These are phyloP conservation scores for Hypoxylon cercidicola DNA, from an alignment of 495 filamentous ascomycete genomes.

Conservation along the genomic window DNA sequence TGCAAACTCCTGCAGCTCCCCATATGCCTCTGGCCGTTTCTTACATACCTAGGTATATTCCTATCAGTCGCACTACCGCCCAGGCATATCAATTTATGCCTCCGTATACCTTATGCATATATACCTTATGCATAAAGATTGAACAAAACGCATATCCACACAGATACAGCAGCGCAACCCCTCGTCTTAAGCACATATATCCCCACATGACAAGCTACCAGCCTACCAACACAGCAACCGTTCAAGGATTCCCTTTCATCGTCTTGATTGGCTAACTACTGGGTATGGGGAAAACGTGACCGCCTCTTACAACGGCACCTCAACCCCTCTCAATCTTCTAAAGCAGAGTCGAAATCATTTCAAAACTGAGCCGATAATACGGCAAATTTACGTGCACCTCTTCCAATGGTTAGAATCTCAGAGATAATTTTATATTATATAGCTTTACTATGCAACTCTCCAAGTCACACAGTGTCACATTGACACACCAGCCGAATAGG, in stretches of 20 bases:
- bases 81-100: too few species aligned
- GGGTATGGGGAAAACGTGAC: conserved; percentile 1
- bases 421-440: background rate
- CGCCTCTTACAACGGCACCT: conserved; percentile 2
- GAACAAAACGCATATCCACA: background rate
- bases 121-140: background rate
- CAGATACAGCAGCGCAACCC: conserved; percentile 14
- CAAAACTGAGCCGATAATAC: background rate
- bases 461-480: background rate
- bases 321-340: conserved; percentile 24
- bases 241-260: conserved; percentile 9
- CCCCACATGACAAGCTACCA: conserved; percentile 29
- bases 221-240: conserved; percentile 35
- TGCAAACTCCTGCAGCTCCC: conserved; percentile 4
- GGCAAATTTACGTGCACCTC: background rate
- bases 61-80: too few species aligned
- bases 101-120: background rate
- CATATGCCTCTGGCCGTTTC: background rate
- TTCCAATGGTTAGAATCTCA: background rate
- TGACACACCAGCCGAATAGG: background rate
- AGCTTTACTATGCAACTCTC: background rate
- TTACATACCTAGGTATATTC: background rate
- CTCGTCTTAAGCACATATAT: conserved; percentile 15
- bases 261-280: conserved; percentile 18
- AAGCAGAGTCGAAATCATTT: background rate